A percentile compares a stretch with the other conserved stretches of the same genome.
phyloP scores from a whole-genome alignment of 305 asterid genomes.

The Nicotiana rustica region DNA sequence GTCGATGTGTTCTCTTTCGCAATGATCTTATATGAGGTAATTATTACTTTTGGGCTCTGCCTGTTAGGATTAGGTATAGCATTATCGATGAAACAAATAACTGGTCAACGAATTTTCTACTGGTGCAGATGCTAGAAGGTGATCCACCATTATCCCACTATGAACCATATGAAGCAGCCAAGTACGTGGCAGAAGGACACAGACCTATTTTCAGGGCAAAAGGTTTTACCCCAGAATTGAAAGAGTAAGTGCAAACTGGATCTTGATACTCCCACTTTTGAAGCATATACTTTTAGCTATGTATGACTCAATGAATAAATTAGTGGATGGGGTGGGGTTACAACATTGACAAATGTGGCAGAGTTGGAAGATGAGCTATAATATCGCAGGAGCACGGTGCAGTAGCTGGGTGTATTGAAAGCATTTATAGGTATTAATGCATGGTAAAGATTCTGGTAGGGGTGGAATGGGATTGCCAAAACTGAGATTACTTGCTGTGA shows the following conservation, averaged over 20 bases:
- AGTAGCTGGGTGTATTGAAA: not conserved
- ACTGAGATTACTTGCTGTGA: conserved; percentile 24
- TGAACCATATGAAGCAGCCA: conserved; percentile 95
- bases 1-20: conserved; percentile 98
- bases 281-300: not conserved
- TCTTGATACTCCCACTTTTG: conserved; percentile 1
- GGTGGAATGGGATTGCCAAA: not conserved
- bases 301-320: not conserved
- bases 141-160: conserved; percentile 82
- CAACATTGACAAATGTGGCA: conserved; percentile 5
- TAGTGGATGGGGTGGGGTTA: not conserved
- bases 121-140: conserved; percentile 95
- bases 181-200: conserved; percentile 84
- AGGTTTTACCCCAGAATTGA: conserved; percentile 68
- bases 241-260: conserved; percentile 68
- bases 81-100: conserved; percentile 33
- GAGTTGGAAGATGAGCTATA: conserved; percentile 9
- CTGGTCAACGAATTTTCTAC: conserved; percentile 28
- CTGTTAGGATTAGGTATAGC: conserved; percentile 8
- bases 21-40: conserved; percentile 95
- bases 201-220: conserved; percentile 80
- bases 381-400: not conserved
- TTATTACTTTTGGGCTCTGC: conserved; percentile 24
- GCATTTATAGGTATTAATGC: not conserved
- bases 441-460: not conserved